Evolutionary conservation across 495 filamentous ascomycete genomes (phyloP), one percentile per base, ranked within the genome.

Genomic region (Tuber borchii): DNA sequence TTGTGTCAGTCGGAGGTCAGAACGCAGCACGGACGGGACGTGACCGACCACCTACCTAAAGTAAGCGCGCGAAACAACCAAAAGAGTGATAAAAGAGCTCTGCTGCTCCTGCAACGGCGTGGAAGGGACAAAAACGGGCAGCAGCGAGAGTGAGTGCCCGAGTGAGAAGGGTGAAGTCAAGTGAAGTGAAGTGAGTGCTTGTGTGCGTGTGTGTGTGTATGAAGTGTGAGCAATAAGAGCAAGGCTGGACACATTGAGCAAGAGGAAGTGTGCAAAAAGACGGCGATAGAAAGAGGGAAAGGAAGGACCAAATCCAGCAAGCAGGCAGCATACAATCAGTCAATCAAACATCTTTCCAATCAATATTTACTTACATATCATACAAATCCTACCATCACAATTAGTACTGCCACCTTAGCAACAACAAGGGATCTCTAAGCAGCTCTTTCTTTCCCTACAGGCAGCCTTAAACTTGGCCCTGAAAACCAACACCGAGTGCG

Each of bases 11-110:
- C 78, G 78, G 78, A 46, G 76, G 76, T 79, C 76, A 79, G 77
- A 79, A 79, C 77, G 75, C 78, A 79, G 78, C 78, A 79, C 76
- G 78, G 78, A 79, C 78, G 78, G 78, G 76, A 79, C 78, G 73
- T 73, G 76, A 75, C 78, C 61, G 78, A 65, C 56, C 56, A 31
- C 26, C 56, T 65, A 31, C 78, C 78, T 73, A 73, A 73, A 79
- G 78, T 72, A 75, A 79, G 76, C 75, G 78, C 72, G 77, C 77
- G 76, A 79, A 76, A 72, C 77, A 79, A 72, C 78, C 70, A 74
- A 78, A 73, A 79, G 78, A 79, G 78, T 74, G 78, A 75, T 76
- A 65, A 65, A 65, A 65, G 56, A 10, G 56, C 56, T 65, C 56
- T 65, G n/a, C 56, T 65, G 56, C 56, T 65, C 77, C 70, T 75